Evolutionary conservation across 1,139 yeast genomes (phyloP).

Genomic region (Yamadazyma trypodendri): DNA sequence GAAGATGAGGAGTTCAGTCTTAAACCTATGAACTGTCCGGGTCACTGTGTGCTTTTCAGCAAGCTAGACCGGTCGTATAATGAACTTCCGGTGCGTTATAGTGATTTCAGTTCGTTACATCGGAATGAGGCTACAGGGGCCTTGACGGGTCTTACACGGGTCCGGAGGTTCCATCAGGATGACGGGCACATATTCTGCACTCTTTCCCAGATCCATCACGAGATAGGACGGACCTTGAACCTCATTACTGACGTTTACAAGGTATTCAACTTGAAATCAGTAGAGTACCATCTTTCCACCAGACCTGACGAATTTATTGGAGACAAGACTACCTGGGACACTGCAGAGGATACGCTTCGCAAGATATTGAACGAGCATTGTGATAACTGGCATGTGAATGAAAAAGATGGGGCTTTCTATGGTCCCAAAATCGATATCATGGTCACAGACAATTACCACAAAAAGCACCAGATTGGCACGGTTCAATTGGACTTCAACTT

Average conservation of each 20-base stretch:
- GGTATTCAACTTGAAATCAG: slow-evolving; percentile 78
- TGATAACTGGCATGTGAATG: slow-evolving; percentile 69
- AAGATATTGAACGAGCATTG: slow-evolving; percentile 59
- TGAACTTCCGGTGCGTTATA: slow-evolving; percentile 84
- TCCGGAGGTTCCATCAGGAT: slow-evolving; percentile 96
- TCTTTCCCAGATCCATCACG: slow-evolving; percentile 73
- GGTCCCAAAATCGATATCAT: slow-evolving; percentile 86
- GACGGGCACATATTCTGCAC: slow-evolving; percentile 97
- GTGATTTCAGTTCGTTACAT: slow-evolving; percentile 93
- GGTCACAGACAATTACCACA: slow-evolving; percentile 77
- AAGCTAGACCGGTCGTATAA: slow-evolving; percentile 82
- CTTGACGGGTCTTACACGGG: slow-evolving; percentile 88
- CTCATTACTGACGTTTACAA: slow-evolving; percentile 75
- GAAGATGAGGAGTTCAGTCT: slow-evolving; percentile 57
- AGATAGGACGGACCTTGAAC: slow-evolving; percentile 75
- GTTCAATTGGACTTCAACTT: slow-evolving; percentile 94
- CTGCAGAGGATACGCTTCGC: slow-evolving; percentile 74
- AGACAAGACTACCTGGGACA: slow-evolving; percentile 76
- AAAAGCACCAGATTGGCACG: slow-evolving; percentile 93
- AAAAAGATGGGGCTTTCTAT: slow-evolving; percentile 97
- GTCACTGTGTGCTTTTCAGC: slow-evolving; percentile 87
- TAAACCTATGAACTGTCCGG: slow-evolving; percentile 99
- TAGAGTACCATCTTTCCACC: slow-evolving; percentile 87
- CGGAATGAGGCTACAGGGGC: slow-evolving; percentile 97
- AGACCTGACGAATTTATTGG: slow-evolving; percentile 83